A percentile compares a stretch with the other conserved stretches of the same genome.
Conservation (phyloP, 75 land plant genomes). For the Sequoiadendron giganteum region DNA sequence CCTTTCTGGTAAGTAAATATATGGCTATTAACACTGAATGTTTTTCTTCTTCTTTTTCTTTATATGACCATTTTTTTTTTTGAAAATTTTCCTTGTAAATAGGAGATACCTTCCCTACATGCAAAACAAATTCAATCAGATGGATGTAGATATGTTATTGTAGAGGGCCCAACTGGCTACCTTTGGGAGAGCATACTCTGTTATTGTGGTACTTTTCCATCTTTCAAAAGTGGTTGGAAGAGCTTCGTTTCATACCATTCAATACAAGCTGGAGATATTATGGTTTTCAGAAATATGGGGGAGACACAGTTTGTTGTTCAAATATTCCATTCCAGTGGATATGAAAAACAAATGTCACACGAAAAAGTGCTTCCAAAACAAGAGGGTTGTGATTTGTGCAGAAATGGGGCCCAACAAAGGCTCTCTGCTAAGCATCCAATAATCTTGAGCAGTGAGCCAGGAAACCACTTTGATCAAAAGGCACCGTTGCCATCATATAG, state of each 20-base stretch:
- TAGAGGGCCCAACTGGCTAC: not conserved
- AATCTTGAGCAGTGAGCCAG: not conserved
- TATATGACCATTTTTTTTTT: too few species aligned
- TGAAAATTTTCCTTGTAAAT: too few species aligned
- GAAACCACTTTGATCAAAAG: not conserved
- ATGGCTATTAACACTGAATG: too few species aligned
- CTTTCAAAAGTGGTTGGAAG: not conserved
- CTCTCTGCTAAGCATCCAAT: too few species aligned
- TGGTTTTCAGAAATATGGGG: not conserved
- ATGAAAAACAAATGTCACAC: too few species aligned
- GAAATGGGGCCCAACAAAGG: too few species aligned
- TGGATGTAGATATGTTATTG: not conserved
- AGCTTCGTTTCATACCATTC: not conserved
- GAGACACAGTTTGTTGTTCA: too few species aligned
- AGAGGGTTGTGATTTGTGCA: too few species aligned
- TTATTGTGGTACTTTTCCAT: not conserved
- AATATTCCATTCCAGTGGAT: too few species aligned
- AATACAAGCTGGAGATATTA: not conserved
- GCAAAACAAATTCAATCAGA: not conserved
- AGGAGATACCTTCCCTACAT: not conserved
- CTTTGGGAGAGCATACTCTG: not conserved
- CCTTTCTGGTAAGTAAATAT: not conserved
- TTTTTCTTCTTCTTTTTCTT: too few species aligned
- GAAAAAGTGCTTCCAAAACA: too few species aligned
- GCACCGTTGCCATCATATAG: not conserved